Evolutionary conservation across 805 yeast species (phyloP), one percentile per base, ranked within the genome.

Genomic region (Saccharomycopsis malanga): DNA sequence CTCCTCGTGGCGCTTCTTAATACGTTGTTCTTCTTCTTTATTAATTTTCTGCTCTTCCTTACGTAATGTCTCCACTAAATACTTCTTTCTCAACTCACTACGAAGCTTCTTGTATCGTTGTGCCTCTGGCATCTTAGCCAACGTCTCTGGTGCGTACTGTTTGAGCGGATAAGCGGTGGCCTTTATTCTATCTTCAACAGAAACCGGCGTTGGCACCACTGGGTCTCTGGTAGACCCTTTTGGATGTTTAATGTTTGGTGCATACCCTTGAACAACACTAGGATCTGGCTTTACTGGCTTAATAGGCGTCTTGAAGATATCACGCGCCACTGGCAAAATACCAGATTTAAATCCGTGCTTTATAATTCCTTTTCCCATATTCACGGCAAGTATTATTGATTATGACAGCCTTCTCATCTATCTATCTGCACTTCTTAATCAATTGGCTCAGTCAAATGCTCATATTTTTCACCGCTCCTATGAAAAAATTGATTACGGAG

Each of bases 321-420:
- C 77, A 57, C 95, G 80, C 7, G 86, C 80, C 46, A 67, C 70
- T 41, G 97, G 97, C 54, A 89, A 71, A 42, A 86, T 71, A 61
- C 97, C 97, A 42, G 91, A 81, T 64, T 83, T 83, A 52, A 68
- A 67, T 2, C 76, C 77, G 48, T 65, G 66, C 54, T 68, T 72
- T 4, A 71, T 69, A 25, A 67, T 61, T 37, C 71, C 70, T 57
- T 70, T 73, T 50, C 73, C 75, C 79, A 74, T 74, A 39, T 50
- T 20, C 18, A 32, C 17, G 17, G 36, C 9, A n/a, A n/a, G 7
- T 32, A 32, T 32, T 32, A 12, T 34, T 34, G n/a, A n/a, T n/a
- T n/a, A n/a, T n/a, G n/a, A n/a, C n/a, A n/a, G n/a, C n/a, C n/a
- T n/a, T n/a, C n/a, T n/a, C n/a, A n/a, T n/a, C n/a, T n/a, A n/a